A percentile compares a stretch with the other conserved stretches of the same genome.
Conservation (phyloP, 768 basidiomycete species). For the Rhodotorula toruloides region DNA sequence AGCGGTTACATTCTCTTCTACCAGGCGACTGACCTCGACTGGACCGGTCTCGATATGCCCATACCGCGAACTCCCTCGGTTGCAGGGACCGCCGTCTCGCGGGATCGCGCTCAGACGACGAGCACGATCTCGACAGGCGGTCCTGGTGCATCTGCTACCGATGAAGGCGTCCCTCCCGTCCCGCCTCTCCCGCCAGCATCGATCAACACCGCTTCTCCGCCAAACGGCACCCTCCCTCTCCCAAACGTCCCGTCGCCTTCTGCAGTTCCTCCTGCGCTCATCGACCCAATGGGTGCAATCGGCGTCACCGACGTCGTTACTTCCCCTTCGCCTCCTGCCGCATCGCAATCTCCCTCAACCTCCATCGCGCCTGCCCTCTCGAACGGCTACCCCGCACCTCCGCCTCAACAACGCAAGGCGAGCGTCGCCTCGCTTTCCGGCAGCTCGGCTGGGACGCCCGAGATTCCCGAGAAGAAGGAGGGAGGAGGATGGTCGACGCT, state of each 20-base stretch:
- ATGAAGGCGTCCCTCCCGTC: conserved; percentile 11
- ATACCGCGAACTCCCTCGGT: not conserved
- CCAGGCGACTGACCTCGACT: conserved; percentile 66
- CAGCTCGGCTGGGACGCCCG: conserved; percentile 9
- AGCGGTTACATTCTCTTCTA: conserved; percentile 97
- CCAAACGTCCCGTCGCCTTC: not conserved
- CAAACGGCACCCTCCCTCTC: not conserved
- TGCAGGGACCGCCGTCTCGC: not conserved
- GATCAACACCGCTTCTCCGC: not conserved
- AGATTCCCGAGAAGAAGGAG: conserved; percentile 3
- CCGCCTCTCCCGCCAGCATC: conserved; percentile 23
- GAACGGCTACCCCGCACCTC: too few relatives aligned
- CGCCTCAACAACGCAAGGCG: conserved; percentile 8
- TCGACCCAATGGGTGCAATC: conserved; percentile 13
- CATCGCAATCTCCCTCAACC: not conserved
- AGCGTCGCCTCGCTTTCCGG: conserved; percentile 11
- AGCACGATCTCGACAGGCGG: conserved; percentile 25
- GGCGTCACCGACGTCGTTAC: not conserved
- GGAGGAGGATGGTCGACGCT: conserved; percentile 20
- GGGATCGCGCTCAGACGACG: conserved; percentile 4
- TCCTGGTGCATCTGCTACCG: not conserved
- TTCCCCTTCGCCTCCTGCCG: not conserved
- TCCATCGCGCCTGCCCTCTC: not conserved
- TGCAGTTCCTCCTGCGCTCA: not conserved
- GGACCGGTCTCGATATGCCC: conserved; percentile 12